These are phyloP conservation scores for Aspergillus latus DNA, from an alignment of 2,329 filamentous ascomycete genomes.

Conservation along the genomic window DNA sequence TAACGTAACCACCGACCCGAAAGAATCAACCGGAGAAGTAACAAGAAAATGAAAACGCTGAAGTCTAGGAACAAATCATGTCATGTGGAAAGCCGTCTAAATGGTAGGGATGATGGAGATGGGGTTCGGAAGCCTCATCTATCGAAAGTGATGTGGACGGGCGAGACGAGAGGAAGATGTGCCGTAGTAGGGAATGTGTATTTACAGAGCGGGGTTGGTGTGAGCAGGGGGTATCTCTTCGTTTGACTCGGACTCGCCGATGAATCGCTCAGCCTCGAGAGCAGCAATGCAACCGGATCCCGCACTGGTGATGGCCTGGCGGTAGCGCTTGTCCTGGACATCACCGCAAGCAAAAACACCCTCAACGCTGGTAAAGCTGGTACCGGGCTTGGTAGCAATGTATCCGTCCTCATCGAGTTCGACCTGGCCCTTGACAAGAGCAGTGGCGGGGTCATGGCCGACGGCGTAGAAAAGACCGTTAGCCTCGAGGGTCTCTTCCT, in stretches of 20 bases:
- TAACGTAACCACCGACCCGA: conserved; percentile 1
- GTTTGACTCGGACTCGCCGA: conserved; percentile 69
- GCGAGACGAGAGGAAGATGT: neutral
- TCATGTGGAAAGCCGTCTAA: conserved; percentile 1
- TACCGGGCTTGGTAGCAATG: conserved; percentile 83
- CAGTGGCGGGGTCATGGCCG: conserved; percentile 90
- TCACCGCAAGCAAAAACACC: conserved; percentile 97
- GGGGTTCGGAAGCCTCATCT: conserved; percentile 3
- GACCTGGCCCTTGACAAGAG: conserved; percentile 86
- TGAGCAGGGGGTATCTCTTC: conserved; percentile 44
- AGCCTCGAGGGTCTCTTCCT: conserved; percentile 80
- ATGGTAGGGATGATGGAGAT: neutral
- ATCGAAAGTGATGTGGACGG: neutral
- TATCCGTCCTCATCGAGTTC: conserved; percentile 89
- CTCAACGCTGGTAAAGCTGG: conserved; percentile 80
- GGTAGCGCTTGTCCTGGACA: conserved; percentile 97
- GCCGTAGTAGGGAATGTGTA: neutral
- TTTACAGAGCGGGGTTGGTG: conserved; percentile 63
- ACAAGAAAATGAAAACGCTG: conserved; percentile 16
- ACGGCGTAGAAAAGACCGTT: conserved; percentile 97
- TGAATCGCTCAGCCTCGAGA: conserved; percentile 90
- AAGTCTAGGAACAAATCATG: conserved; percentile 19
- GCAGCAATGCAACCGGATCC: conserved; percentile 94
- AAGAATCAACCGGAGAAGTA: conserved; percentile 7
- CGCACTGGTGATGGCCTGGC: conserved; percentile 98